Base-by-base conservation (phyloP, 495 filamentous ascomycete genomes). In the Tuber melanosporum region DNA sequence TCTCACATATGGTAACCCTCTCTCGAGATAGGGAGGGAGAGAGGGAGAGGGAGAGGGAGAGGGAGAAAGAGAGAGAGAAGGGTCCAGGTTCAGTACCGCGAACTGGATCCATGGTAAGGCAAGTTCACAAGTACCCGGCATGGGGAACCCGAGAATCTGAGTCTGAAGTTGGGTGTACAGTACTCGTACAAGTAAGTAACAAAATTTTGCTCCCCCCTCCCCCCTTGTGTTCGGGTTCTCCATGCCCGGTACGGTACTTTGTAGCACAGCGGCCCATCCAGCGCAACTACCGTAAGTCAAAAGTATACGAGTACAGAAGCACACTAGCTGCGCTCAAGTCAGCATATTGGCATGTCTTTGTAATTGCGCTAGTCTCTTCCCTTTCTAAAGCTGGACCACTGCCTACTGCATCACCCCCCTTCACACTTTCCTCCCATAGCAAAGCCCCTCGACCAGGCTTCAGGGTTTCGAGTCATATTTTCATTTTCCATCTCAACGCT, bases 391-490 rank as follows among this genome's bases (percentile, higher is more conserved):
- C 14, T 66, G 57, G 52, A 62, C n/a, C 52, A 32, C 52, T 15
- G 52, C 52, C 9, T 32, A 6, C 22, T 62, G 52, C n/a, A 62
- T 62, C 52, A 62, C 52, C 52, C 57, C 57, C 57, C 57, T 66
- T 66, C 57, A 66, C 26, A 66, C 12, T 66, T 66, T 32, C 26
- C n/a, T 66, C 26, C 26, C 57, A 32, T 66, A 66, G 57, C 57
- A 15, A 15, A 32, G 22, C 57, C 42, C 9, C 14, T 66, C 57
- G 57, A 14, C 26, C 57, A 66, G 57, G 57, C 57, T 36, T 66
- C 57, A 66, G 32, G 57, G 57, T 66, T 66, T 66, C 57, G 57
- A 66, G 57, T 66, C 57, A 66, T 66, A 66, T 66, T 66, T 66
- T 36, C 57, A 36, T 36, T 66, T 36, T 26, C 4, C 57, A 62